A percentile compares a stretch with the other conserved stretches of the same genome.
Conservation (phyloP, 371 early-diverging fungal genomes). For the Syncephalastrum racemosum region DNA sequence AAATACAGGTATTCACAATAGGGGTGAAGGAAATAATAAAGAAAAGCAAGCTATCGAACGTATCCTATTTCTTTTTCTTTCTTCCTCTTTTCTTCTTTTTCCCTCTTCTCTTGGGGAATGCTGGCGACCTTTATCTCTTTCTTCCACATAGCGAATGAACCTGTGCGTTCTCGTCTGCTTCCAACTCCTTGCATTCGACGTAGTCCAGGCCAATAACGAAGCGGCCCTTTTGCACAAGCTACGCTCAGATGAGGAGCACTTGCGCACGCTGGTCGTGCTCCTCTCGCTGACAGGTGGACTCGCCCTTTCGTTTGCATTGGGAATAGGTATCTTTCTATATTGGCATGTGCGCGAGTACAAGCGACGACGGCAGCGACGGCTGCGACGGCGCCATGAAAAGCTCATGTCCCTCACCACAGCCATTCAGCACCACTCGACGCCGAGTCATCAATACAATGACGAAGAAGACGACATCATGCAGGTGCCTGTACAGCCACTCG, state of each 20-base stretch:
- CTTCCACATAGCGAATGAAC: too few relatives aligned
- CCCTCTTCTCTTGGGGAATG: too few relatives aligned
- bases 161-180: too few relatives aligned
- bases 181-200: too few relatives aligned
- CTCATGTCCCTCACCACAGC: too few relatives aligned
- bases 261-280: conserved; percentile 21
- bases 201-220: conserved; percentile 1
- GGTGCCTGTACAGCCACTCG: not conserved
- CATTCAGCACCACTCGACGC: too few relatives aligned
- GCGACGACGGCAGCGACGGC: conserved; percentile 3
- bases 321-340: conserved; percentile 24
- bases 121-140: too few relatives aligned
- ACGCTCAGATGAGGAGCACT: conserved; percentile 18
- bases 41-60: too few relatives aligned
- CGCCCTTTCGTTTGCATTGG: conserved; percentile 19
- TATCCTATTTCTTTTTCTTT: too few relatives aligned
- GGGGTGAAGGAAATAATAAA: too few relatives aligned
- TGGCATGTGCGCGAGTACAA: conserved; percentile 16
- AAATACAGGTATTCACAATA: too few relatives aligned
- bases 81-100: too few relatives aligned
- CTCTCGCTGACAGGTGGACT: conserved; percentile 25
- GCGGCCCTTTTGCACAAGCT: conserved; percentile 11
- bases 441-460: not conserved
- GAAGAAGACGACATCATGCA: not conserved
- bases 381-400: not conserved